Percentiles rank a stretch among this genome's conserved stretches.
phyloP scores from a whole-genome alignment of 73 alveolate species.

The Symbiodinium natans region DNA sequence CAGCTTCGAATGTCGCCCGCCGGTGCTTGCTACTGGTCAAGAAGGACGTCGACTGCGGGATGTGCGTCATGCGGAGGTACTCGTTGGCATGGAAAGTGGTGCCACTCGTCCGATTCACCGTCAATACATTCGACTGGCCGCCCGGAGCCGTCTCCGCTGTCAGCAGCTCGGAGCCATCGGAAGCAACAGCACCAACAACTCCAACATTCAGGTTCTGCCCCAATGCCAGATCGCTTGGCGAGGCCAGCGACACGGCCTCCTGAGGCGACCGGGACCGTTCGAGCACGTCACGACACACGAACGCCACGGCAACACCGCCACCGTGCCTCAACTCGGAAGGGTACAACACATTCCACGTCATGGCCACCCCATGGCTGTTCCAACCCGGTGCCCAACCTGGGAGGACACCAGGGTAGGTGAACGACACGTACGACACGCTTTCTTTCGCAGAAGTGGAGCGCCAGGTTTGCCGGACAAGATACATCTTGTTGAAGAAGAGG shows the following conservation, averaged over 20 bases:
- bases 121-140: not conserved
- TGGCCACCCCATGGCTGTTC: not conserved
- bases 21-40: not conserved
- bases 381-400: conserved; percentile 2
- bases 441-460: not conserved
- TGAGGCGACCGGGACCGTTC: not conserved
- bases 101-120: not conserved
- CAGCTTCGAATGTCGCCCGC: not conserved
- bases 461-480: not conserved
- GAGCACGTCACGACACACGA: not conserved
- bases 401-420: not conserved
- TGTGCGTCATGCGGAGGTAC: not conserved
- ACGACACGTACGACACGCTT: not conserved
- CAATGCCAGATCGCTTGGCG: not conserved
- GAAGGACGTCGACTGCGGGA: not conserved
- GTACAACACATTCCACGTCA: not conserved
- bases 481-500: not conserved
- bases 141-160: not conserved
- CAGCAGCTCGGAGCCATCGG: not conserved
- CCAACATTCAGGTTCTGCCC: not conserved
- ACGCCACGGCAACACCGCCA: not conserved
- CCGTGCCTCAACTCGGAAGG: not conserved
- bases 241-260: not conserved
- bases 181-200: not conserved
- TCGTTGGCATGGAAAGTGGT: not conserved